Percentiles rank a stretch among this genome's conserved stretches.
phyloP scores from a whole-genome alignment of 1,284 basidiomycete genomes.

The Boletellus deceptivus region DNA sequence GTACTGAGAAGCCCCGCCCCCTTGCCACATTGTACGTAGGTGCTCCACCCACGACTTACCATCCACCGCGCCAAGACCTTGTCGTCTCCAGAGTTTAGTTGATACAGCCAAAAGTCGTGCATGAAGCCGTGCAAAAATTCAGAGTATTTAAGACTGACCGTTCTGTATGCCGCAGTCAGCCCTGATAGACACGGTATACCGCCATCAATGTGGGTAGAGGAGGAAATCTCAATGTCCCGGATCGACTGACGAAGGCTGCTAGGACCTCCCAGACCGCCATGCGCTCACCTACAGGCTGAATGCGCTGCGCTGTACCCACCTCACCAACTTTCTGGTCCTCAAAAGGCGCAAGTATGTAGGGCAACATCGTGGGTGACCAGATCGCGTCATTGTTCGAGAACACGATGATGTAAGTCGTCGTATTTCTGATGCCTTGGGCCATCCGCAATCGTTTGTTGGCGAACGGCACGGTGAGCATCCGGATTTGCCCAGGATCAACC shows the following conservation, averaged over 20 bases:
- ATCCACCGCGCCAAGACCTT: conserved; percentile 96
- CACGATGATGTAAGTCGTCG: conserved; percentile 49
- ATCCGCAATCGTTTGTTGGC: conserved; percentile 79
- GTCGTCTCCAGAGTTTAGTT: conserved; percentile 62
- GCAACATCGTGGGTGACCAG: no score
- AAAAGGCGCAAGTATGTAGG: no score
- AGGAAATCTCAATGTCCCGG: conserved; percentile 48
- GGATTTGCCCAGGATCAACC: no score
- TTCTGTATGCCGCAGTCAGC: conserved; percentile 49
- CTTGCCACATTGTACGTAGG: conserved; percentile 71
- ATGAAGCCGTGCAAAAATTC: no score
- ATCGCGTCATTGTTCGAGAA: no score
- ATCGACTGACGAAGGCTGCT: no score
- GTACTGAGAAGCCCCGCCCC: conserved; percentile 89
- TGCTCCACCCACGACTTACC: conserved; percentile 71
- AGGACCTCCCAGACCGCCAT: no score
- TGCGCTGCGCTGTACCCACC: no score
- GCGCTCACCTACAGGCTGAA: no score
- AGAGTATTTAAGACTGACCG: no score
- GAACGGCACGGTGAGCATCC: neutral
- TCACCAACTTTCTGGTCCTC: no score
- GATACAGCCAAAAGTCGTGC: conserved; percentile 81
- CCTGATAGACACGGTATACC: conserved; percentile 55
- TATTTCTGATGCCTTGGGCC: conserved; percentile 77
- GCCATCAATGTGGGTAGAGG: conserved; percentile 79